These are phyloP conservation scores for Hypoxylon lienhwacheense DNA, from an alignment of 495 filamentous ascomycete species.

Conservation along the genomic window DNA sequence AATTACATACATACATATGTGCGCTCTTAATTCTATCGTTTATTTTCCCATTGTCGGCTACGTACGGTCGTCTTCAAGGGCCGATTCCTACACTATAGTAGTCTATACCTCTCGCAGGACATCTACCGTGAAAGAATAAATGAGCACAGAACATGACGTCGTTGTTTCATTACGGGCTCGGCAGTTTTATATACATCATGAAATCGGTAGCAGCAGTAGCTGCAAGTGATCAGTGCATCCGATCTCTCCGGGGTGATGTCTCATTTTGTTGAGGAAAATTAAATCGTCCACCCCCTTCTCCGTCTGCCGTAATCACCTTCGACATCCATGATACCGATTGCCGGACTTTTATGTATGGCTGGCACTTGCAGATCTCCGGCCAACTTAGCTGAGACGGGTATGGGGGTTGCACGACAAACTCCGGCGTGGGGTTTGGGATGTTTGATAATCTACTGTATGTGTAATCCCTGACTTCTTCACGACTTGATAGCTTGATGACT, in stretches of 20 bases:
- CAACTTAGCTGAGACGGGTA: constrained; percentile 16
- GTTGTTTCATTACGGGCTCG: constrained; percentile 5
- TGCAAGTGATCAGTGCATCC: not conserved
- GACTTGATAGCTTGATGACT: not conserved
- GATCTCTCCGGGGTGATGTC: not conserved
- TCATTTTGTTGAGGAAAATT: constrained; percentile 6
- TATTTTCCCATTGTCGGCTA: constrained; percentile 11
- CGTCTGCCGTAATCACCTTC: not conserved
- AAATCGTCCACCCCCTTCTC: constrained; percentile 6
- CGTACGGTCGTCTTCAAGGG: constrained; percentile 7
- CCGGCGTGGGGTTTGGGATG: constrained; percentile 25
- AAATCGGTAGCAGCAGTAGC: not conserved
- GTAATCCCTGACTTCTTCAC: too few species aligned
- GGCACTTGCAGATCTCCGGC: constrained; percentile 5
- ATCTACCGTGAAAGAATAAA: constrained; percentile 12
- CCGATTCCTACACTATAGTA: constrained; percentile 11
- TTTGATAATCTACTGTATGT: too few species aligned
- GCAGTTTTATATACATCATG: constrained; percentile 10
- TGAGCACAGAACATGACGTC: constrained; percentile 5
- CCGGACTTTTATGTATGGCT: constrained; percentile 11
- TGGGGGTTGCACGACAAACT: constrained; percentile 21
- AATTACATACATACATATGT: not conserved
- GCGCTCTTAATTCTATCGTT: constrained; percentile 1
- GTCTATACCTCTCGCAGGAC: constrained; percentile 5
- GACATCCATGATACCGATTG: constrained; percentile 10